These are phyloP conservation scores for Paramarasmius palmivorus DNA, from an alignment of 1,284 basidiomycete genomes.

Conservation along the genomic window DNA sequence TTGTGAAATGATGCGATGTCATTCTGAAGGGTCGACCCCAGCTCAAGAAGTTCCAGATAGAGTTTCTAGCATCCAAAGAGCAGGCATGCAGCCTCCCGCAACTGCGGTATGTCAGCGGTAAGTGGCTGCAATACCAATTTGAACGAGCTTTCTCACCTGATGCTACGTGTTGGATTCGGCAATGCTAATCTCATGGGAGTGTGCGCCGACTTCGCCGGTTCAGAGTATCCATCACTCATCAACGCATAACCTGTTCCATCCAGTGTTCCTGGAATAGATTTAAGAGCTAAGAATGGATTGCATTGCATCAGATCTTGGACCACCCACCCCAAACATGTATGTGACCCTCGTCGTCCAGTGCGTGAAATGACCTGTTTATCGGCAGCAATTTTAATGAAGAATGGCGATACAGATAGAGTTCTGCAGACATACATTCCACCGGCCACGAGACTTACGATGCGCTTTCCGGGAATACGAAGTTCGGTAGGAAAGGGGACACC, in stretches of 20 bases:
- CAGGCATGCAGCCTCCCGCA: conserved; percentile 74
- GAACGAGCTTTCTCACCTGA: conserved; percentile 50
- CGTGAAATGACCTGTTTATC: conserved; percentile 71
- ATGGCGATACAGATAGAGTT: conserved; percentile 5
- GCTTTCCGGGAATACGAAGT: conserved; percentile 53
- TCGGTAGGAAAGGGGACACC: conserved; percentile 65
- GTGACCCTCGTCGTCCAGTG: conserved; percentile 70
- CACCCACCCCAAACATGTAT: conserved; percentile 81
- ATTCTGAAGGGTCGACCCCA: conserved; percentile 77
- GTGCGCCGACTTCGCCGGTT: conserved; percentile 46
- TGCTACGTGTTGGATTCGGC: conserved; percentile 53
- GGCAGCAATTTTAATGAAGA: conserved; percentile 1
- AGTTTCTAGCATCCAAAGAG: conserved; percentile 56
- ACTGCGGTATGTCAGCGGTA: conserved; percentile 35
- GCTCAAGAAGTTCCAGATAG: conserved; percentile 71
- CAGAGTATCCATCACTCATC: conserved; percentile 56
- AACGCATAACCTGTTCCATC: conserved; percentile 48
- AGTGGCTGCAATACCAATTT: conserved; percentile 11
- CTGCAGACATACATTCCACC: conserved; percentile 69
- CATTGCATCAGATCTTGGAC: conserved; percentile 9
- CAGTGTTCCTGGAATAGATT: conserved; percentile 51
- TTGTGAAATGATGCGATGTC: conserved; percentile 47
- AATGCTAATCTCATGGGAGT: conserved; percentile 58
- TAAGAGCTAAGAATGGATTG: conserved; percentile 7
- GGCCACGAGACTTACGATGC: conserved; percentile 75